Evolutionary conservation across 768 basidiomycete species (phyloP).

Genomic region (Trametes elegans): DNA sequence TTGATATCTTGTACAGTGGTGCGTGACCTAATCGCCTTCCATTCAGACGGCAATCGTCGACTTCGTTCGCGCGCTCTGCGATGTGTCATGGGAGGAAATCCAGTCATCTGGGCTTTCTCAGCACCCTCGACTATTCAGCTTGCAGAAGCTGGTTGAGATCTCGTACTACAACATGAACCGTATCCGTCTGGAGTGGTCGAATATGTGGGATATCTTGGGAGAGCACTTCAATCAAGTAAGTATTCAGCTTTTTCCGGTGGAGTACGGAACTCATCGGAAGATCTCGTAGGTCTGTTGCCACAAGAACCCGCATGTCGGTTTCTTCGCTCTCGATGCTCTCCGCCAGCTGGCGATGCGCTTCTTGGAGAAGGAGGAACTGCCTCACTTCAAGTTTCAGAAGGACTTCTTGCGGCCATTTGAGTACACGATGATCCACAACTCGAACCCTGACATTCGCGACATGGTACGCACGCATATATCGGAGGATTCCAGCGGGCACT

Average conservation of each 20-base stretch:
- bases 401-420: slow-evolving; percentile 98
- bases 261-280: too few relatives aligned
- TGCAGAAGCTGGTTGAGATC: slow-evolving; percentile 98
- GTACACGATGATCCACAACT: slow-evolving; percentile 95
- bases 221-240: slow-evolving; percentile 96
- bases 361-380: slow-evolving; percentile 95
- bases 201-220: slow-evolving; percentile 95
- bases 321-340: slow-evolving; percentile 95
- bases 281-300: slow-evolving; percentile 88
- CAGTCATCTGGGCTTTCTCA: slow-evolving; percentile 94
- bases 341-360: slow-evolving; percentile 98
- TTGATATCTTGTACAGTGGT: slow-evolving; percentile 15
- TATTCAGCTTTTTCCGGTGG: background rate
- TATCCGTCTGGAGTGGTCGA: slow-evolving; percentile 97
- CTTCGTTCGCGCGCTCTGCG: slow-evolving; percentile 93
- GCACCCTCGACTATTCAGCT: slow-evolving; percentile 91
- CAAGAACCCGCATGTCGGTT: slow-evolving; percentile 93
- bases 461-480: slow-evolving; percentile 57
- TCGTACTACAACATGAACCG: slow-evolving; percentile 99
- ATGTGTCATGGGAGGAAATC: slow-evolving; percentile 99
- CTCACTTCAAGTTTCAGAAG: slow-evolving; percentile 99
- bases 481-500: background rate
- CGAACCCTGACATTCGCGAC: slow-evolving; percentile 93
- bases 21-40: slow-evolving; percentile 9
- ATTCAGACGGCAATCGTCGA: slow-evolving; percentile 93